Evolutionary conservation across 129 eudicot species (phyloP).

Genomic region (Cynara cardunculus): DNA sequence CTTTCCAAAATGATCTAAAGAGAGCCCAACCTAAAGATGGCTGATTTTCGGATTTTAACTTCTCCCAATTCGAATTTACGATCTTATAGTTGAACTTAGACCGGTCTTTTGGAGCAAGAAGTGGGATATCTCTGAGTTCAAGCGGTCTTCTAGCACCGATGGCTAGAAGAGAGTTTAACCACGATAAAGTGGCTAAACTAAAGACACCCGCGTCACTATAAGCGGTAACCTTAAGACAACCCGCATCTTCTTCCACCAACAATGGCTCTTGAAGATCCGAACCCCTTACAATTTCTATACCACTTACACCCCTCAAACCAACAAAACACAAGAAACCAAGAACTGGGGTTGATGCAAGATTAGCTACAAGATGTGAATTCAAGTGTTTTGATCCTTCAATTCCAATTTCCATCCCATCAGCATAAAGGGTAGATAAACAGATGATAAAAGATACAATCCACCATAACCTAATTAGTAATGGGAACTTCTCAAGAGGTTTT

Average conservation of each 20-base stretch:
- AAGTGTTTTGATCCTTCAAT: slow-evolving; percentile 49
- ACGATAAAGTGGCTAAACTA: slow-evolving; percentile 76
- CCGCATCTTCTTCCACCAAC: slow-evolving; percentile 77
- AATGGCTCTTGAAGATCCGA: slow-evolving; percentile 78
- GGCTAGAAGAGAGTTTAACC: slow-evolving; percentile 76
- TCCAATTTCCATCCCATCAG: slow-evolving; percentile 47
- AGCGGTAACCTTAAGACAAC: slow-evolving; percentile 74
- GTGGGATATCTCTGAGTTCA: slow-evolving; percentile 81
- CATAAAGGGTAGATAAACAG: slow-evolving; percentile 49
- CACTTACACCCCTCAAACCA: slow-evolving; percentile 63
- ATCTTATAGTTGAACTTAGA: slow-evolving; percentile 71
- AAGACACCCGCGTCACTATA: slow-evolving; percentile 69
- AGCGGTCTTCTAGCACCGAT: slow-evolving; percentile 76
- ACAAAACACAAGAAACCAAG: slow-evolving; percentile 64
- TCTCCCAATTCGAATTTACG: slow-evolving; percentile 77
- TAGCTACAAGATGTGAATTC: slow-evolving; percentile 54
- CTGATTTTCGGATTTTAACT: slow-evolving; percentile 46
- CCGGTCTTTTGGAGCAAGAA: slow-evolving; percentile 78
- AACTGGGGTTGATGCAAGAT: slow-evolving; percentile 51
- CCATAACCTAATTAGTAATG: slow-evolving; percentile 62
- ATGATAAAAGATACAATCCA: slow-evolving; percentile 57
- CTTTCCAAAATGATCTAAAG: slow-evolving; percentile 73
- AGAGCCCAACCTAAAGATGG: slow-evolving; percentile 89
- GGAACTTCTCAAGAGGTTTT: slow-evolving; percentile 50
- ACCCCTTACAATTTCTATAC: slow-evolving; percentile 43